phyloP scores from a whole-genome alignment of 2,329 filamentous ascomycete genomes.

The Mariannaea elegans region DNA sequence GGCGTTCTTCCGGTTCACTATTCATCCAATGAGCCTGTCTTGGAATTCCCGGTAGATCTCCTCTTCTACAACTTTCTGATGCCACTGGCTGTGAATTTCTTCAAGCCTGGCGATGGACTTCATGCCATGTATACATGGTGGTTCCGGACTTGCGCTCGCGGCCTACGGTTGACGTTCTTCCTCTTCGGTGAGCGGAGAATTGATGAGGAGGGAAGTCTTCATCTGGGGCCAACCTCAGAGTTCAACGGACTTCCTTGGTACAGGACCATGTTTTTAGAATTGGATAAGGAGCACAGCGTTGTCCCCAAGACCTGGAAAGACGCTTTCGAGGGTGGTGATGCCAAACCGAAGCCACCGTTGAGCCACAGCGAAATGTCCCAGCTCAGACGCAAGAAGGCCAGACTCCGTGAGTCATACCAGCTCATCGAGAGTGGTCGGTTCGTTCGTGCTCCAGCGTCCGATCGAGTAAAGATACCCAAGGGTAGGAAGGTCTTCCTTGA shows the following conservation, averaged over 20 bases:
- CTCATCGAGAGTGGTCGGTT: slow-evolving; percentile 79
- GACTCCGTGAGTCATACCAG: slow-evolving; percentile 58
- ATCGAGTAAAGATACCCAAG: slow-evolving; percentile 94
- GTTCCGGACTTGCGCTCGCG: slow-evolving; percentile 86
- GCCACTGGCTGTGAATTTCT: slow-evolving; percentile 83
- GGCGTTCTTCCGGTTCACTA: slow-evolving; percentile 90
- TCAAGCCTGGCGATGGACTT: slow-evolving; percentile 85
- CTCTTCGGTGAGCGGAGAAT: slow-evolving; percentile 84
- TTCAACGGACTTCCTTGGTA: slow-evolving; percentile 48
- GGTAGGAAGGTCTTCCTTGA: slow-evolving; percentile 82
- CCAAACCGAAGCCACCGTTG: slow-evolving; percentile 52
- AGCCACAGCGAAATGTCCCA: slow-evolving; percentile 47
- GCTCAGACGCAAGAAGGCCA: slow-evolving; percentile 51
- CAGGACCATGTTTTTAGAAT: slow-evolving; percentile 56
- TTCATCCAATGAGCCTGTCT: slow-evolving; percentile 88
- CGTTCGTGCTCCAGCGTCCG: slow-evolving; percentile 91
- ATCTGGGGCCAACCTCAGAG: slow-evolving; percentile 51
- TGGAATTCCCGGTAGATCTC: slow-evolving; percentile 94
- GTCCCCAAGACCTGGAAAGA: slow-evolving; percentile 67
- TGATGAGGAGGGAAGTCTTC: slow-evolving; percentile 81
- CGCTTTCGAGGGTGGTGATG: slow-evolving; percentile 59
- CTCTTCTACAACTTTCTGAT: slow-evolving; percentile 98
- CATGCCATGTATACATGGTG: slow-evolving; percentile 94
- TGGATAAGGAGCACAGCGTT: slow-evolving; percentile 53
- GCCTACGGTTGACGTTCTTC: slow-evolving; percentile 87